phyloP scores from a whole-genome alignment of 108 stramenopile species.

The Bacterosira constricta region DNA sequence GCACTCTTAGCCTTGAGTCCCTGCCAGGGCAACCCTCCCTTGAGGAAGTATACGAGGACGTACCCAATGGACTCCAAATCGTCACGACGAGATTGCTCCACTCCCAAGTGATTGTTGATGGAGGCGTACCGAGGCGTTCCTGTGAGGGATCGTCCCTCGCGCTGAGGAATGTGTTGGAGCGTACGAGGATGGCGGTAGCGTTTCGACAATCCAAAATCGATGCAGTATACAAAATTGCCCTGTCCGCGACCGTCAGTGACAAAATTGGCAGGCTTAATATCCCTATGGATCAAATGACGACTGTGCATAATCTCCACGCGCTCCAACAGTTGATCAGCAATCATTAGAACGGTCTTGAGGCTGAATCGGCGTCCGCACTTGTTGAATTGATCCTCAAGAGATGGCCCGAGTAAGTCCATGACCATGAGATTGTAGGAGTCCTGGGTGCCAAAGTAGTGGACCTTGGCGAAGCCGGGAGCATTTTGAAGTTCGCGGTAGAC shows the following conservation, averaged over 20 bases:
- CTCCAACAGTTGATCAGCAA: slow-evolving; percentile 98
- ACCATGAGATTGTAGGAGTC: slow-evolving; percentile 99
- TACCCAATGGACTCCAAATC: slow-evolving; percentile 98
- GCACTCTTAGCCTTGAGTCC: slow-evolving; percentile 96
- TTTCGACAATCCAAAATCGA: slow-evolving; percentile 98
- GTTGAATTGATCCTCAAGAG: slow-evolving; percentile 98
- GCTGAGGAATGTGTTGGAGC: slow-evolving; percentile 98
- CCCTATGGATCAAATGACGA: slow-evolving; percentile 95
- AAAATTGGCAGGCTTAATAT: slow-evolving; percentile 99
- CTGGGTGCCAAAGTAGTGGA: slow-evolving; percentile 97
- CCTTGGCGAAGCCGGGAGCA: slow-evolving; percentile 94
- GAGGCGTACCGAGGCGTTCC: slow-evolving; percentile 97
- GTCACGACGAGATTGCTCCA: slow-evolving; percentile 97
- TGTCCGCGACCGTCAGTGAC: slow-evolving; percentile 83
- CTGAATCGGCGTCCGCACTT: slow-evolving; percentile 96
- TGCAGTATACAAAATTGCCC: slow-evolving; percentile 95
- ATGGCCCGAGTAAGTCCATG: slow-evolving; percentile 99
- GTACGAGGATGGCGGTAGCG: slow-evolving; percentile 97
- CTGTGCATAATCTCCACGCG: slow-evolving; percentile 97
- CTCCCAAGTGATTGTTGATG: slow-evolving; percentile 98
- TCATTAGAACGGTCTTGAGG: slow-evolving; percentile 95
- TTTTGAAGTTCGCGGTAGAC: slow-evolving; percentile 99
- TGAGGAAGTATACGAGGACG: slow-evolving; percentile 97
- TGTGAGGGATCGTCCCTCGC: slow-evolving; percentile 94
- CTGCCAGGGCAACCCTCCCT: slow-evolving; percentile 98